A percentile compares a stretch with the other conserved stretches of the same genome.
Conservation (phyloP, 805 yeast genomes). For the Myxozyma geophila region DNA sequence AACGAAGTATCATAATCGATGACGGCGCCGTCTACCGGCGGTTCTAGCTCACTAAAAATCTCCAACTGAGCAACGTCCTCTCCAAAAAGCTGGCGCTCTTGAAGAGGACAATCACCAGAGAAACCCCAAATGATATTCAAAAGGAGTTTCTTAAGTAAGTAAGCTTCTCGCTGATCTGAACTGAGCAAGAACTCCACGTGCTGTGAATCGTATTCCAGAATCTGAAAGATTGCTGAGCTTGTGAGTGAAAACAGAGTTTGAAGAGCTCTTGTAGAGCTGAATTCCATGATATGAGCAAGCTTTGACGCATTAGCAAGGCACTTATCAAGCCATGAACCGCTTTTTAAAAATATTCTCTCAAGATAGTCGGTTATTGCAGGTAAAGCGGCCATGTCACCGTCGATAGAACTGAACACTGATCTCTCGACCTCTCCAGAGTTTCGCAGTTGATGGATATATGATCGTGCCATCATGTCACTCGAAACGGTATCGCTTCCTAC, state of each 20-base stretch:
- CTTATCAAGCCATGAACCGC: constrained; percentile 34
- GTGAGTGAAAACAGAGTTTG: constrained; percentile 51
- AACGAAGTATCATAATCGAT: constrained; percentile 53
- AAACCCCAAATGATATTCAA: constrained; percentile 63
- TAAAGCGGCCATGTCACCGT: not conserved
- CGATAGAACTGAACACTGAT: constrained; percentile 15
- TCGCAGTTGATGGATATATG: constrained; percentile 36
- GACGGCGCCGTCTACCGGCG: constrained; percentile 38
- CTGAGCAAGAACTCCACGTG: constrained; percentile 39
- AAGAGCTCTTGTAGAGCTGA: constrained; percentile 47
- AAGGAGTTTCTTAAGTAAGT: constrained; percentile 37
- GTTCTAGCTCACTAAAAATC: constrained; percentile 35
- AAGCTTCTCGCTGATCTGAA: constrained; percentile 41
- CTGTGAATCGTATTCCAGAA: constrained; percentile 38
- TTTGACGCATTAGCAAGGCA: constrained; percentile 42
- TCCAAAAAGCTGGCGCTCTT: constrained; percentile 50
- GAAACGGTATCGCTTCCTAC: constrained; percentile 50
- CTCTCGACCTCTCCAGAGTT: constrained; percentile 38
- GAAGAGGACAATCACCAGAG: constrained; percentile 58
- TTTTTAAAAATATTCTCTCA: not conserved
- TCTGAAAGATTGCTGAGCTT: constrained; percentile 45
- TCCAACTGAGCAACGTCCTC: constrained; percentile 39
- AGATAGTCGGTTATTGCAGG: not conserved
- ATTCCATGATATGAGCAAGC: constrained; percentile 59
- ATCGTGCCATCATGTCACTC: constrained; percentile 37